Evolutionary conservation across 169 alveolate species (phyloP), one percentile per base, ranked within the genome.

Genomic region (Plasmodium falciparum): DNA sequence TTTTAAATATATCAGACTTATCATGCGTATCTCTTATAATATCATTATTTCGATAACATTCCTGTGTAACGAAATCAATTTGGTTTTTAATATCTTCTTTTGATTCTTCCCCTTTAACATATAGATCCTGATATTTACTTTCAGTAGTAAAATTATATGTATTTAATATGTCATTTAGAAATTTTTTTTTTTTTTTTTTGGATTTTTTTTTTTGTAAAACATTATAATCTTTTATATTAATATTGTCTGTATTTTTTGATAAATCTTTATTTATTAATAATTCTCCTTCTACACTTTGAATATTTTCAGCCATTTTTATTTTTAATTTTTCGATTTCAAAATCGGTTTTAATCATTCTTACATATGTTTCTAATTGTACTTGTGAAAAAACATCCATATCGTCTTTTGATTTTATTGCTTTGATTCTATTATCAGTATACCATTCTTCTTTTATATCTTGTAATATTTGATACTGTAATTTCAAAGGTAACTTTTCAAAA

Each of bases 261-360:
- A 69, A 2, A 9, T 73, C 88, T 2, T 70, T 88, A 54, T 78
- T 88, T 17, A 76, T 61, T 8, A 86, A 50, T 22, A 86, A 24
- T 54, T 86, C 92, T 8, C 92, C 92, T 39, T 88, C 88, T n/a
- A 33, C 63, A 58, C 75, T 80, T 52, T 67, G 78, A 20, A 74
- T 88, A 45, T 95, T 93, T 54, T 78, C 90, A 0, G 95, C 92
- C 93, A 93, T 88, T 26, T 88, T 90, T 9, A 80, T 93, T 59
- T 94, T 95, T 65, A 95, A 73, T 62, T 78, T 92, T 73, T 95
- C 97, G n/a, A 95, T 95, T 92, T 95, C 97, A 29, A 93, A 94
- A 39, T 94, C 95, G 2, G 95, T 95, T 22, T 92, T 94, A 11
- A 95, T 90, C 76, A 94, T 95, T 65, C 96, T 92, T 58, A 95